phyloP scores from a whole-genome alignment of 2,329 filamentous ascomycete genomes.

The Chalaropsis thielavioides region DNA sequence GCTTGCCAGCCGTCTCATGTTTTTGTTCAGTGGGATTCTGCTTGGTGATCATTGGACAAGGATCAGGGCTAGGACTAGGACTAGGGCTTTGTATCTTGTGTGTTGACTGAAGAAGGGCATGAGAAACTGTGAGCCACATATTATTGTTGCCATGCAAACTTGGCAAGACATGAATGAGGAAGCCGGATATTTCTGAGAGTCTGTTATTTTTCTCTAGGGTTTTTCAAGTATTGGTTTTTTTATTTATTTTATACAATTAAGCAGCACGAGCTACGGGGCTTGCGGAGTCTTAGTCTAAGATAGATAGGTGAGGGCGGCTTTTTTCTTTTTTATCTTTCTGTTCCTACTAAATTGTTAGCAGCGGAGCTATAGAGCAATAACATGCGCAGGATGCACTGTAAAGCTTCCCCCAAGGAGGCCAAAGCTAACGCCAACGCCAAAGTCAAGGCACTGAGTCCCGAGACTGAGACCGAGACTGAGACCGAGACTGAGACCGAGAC shows the following conservation, averaged over 20 bases:
- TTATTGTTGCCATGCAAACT: neutral
- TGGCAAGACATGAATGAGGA: neutral
- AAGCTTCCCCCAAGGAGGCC: neutral
- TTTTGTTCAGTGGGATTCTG: neutral
- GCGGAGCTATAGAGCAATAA: neutral
- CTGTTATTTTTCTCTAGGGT: neutral
- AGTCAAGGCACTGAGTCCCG: neutral
- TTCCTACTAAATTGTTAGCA: neutral
- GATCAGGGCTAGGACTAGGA: neutral
- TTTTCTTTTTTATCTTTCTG: neutral
- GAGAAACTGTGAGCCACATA: neutral
- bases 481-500: neutral
- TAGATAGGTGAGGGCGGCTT: neutral
- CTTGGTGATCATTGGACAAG: neutral
- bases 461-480: neutral
- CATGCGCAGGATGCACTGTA: neutral
- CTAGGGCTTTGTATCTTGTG: neutral
- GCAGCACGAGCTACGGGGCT: neutral
- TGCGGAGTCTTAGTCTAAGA: slow-evolving; percentile 2
- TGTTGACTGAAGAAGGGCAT: neutral
- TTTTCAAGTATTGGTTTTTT: neutral
- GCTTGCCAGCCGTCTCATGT: slow-evolving; percentile 2
- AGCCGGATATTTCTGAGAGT: neutral
- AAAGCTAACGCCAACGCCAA: neutral
- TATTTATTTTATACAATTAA: neutral